Evolutionary conservation across 225 moss, liverwort and hornwort genomes (phyloP).

Genomic region (Asterella californica): DNA sequence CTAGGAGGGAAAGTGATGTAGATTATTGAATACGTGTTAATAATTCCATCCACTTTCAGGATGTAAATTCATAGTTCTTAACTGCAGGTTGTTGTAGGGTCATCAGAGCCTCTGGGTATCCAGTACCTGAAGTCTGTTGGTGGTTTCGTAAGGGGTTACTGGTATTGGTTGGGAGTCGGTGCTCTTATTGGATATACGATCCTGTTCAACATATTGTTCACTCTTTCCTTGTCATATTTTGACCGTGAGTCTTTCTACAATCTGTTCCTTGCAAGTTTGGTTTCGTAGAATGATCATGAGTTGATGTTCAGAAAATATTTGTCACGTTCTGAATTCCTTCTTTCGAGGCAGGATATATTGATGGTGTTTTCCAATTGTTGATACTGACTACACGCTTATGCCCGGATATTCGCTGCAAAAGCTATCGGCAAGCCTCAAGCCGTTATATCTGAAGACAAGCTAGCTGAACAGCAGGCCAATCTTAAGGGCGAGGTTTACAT

Average conservation of each 20-base stretch:
- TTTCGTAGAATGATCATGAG: background rate
- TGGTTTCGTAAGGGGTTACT: slow-evolving; percentile 18
- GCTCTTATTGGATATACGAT: slow-evolving; percentile 23
- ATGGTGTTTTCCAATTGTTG: background rate
- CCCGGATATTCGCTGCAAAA: slow-evolving; percentile 3
- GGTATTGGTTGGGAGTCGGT: slow-evolving; percentile 39
- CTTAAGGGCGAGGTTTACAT: slow-evolving; percentile 20
- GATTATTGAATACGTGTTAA: background rate
- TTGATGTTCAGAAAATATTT: background rate
- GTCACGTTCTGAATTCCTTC: background rate
- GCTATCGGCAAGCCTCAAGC: slow-evolving; percentile 40
- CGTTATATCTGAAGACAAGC: slow-evolving; percentile 30
- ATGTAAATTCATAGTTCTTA: no score
- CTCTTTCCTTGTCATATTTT: slow-evolving; percentile 29
- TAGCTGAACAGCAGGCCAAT: slow-evolving; percentile 29
- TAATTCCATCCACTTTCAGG: background rate
- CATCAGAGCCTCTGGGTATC: slow-evolving; percentile 20
- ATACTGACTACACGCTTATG: background rate
- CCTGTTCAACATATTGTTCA: slow-evolving; percentile 33
- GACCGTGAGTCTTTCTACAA: slow-evolving; percentile 32
- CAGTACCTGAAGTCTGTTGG: slow-evolving; percentile 17
- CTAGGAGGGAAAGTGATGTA: background rate
- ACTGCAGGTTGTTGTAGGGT: background rate
- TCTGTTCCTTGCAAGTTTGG: background rate
- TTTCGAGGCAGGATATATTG: background rate